Evolutionary conservation across 441 rosid genomes (phyloP).

Genomic region (Brassica hybrid): DNA sequence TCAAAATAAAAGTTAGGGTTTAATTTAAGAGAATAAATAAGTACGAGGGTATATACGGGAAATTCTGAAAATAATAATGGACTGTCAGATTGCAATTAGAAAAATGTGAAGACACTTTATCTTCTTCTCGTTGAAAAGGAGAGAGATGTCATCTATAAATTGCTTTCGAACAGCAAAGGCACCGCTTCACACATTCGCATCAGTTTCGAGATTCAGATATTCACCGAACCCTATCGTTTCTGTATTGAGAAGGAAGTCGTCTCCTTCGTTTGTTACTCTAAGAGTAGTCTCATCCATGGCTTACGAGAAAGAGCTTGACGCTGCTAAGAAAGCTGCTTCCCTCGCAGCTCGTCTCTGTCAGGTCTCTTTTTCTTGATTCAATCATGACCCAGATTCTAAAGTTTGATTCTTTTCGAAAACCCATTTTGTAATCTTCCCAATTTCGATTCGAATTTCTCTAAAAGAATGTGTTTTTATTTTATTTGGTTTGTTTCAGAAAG

Average conservation of each 20-base stretch:
- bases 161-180: conserved; percentile 34
- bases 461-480: conserved; percentile 37
- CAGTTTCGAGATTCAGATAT: conserved; percentile 23
- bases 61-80: conserved; percentile 20
- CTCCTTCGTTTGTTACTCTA: conserved; percentile 41
- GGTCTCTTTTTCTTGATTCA: conserved; percentile 42
- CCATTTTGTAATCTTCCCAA: background rate
- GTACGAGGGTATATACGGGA: background rate
- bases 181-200: conserved; percentile 36
- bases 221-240: conserved; percentile 29
- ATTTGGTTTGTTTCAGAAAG: conserved; percentile 60
- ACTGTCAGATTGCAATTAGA: conserved; percentile 7
- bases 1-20: background rate
- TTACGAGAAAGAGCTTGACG: conserved; percentile 81
- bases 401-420: background rate
- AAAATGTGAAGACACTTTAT: conserved; percentile 21
- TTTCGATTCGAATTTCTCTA: conserved; percentile 1
- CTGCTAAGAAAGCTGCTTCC: conserved; percentile 89
- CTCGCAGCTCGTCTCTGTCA: conserved; percentile 94
- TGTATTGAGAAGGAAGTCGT: conserved; percentile 19
- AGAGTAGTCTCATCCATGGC: conserved; percentile 54
- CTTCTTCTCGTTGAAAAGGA: conserved; percentile 27
- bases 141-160: conserved; percentile 42
- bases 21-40: background rate
- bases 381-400: too few relatives aligned